phyloP scores from a whole-genome alignment of 108 stramenopile species.

The Pseudonitzschia delicatissima region DNA sequence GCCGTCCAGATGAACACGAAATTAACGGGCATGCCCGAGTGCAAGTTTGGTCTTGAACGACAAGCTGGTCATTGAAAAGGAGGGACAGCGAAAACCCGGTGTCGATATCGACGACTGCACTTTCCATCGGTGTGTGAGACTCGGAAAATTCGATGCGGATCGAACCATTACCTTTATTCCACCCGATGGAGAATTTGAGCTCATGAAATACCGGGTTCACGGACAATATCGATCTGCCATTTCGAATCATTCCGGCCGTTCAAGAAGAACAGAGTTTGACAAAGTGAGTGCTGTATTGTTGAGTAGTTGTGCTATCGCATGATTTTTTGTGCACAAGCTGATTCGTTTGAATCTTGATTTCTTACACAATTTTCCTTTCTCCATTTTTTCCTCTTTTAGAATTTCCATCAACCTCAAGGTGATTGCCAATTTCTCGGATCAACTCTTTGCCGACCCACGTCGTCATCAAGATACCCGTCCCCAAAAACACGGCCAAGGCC shows the following conservation, averaged over 20 bases:
- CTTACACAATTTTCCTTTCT: not conserved
- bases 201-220: slow-evolving; percentile 98
- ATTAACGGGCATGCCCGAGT: slow-evolving; percentile 98
- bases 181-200: slow-evolving; percentile 99
- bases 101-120: slow-evolving; percentile 99
- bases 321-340: not conserved
- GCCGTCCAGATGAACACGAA: slow-evolving; percentile 97
- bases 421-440: slow-evolving; percentile 90
- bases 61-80: slow-evolving; percentile 98
- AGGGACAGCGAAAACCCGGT: slow-evolving; percentile 79
- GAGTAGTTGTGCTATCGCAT: not conserved
- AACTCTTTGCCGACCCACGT: slow-evolving; percentile 93
- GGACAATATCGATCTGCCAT: slow-evolving; percentile 94
- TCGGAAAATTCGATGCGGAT: slow-evolving; percentile 99
- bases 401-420: slow-evolving; percentile 94
- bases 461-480: slow-evolving; percentile 96
- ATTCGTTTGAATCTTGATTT: not conserved
- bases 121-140: slow-evolving; percentile 95
- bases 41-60: slow-evolving; percentile 99
- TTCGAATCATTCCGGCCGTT: slow-evolving; percentile 95
- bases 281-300: slow-evolving; percentile 52
- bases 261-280: slow-evolving; percentile 90
- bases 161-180: slow-evolving; percentile 99
- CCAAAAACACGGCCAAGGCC: slow-evolving; percentile 94
- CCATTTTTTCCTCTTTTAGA: slow-evolving; percentile 28